Percentiles rank a stretch among this genome's conserved stretches.
These are phyloP conservation scores for Papiliotrema terrestris DNA, from an alignment of 1,284 basidiomycete genomes.

Conservation along the genomic window DNA sequence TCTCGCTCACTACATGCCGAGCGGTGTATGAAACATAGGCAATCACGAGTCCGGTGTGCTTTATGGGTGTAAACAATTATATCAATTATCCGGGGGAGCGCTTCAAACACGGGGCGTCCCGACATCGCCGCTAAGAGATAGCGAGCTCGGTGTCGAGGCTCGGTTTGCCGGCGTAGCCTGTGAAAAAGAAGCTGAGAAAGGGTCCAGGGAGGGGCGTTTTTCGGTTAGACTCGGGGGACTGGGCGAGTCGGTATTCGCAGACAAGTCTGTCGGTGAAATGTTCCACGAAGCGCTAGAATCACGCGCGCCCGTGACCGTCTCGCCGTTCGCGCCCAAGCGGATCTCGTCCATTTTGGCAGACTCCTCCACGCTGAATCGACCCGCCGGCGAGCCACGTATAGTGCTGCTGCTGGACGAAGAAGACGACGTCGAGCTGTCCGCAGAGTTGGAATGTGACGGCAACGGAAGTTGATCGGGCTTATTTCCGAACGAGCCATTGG, in stretches of 20 bases:
- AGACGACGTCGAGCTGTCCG: neutral
- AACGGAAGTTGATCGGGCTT: too few relatives aligned
- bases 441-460: too few relatives aligned
- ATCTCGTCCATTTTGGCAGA: slow-evolving; percentile 7
- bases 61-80: neutral
- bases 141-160: neutral
- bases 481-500: too few relatives aligned
- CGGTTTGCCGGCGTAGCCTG: neutral
- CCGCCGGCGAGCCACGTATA: neutral
- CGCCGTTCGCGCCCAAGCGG: neutral
- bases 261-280: neutral
- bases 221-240: neutral
- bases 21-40: neutral
- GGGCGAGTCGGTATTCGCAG: neutral
- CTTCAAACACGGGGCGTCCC: too few relatives aligned
- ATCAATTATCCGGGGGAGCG: neutral
- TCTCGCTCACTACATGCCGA: neutral
- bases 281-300: too few relatives aligned
- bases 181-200: neutral
- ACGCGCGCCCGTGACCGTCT: neutral
- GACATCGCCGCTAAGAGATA: neutral
- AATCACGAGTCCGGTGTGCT: neutral
- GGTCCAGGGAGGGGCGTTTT: neutral
- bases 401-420: neutral
- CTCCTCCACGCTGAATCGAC: slow-evolving; percentile 5